Evolutionary conservation across 169 alveolate species (phyloP), one percentile per base, ranked within the genome.

Genomic region (Plasmodium yoelii): DNA sequence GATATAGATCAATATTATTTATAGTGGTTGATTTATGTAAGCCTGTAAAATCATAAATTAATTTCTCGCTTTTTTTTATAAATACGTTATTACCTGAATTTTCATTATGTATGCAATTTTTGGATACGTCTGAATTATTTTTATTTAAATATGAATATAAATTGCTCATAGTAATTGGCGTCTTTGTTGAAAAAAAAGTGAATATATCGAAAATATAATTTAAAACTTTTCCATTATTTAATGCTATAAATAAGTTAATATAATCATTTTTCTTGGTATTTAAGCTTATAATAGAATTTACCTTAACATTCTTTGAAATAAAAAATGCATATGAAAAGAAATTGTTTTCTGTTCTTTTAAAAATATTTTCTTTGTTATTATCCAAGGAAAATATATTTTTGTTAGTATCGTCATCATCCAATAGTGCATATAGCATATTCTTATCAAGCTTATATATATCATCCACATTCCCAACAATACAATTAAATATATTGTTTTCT

Each of bases 241-340:
- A 53, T 13, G 57, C 88, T 77, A 77, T 57, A 26, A 77, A 13
- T 22, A 77, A 28, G 44, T 77, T 56, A 49, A 77, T 77, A 55
- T 63, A 13, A 9, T 77, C 59, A 49, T 77, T 77, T 63, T 65
- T 77, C 22, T 77, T 55, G 26, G 88, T 64, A 18, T 51, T 77
- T 51, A 77, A 22, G 56, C 88, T 77, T 24, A 64, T 64, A 26
- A 77, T 63, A 39, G 88, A 77, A 18, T 63, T 77, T 19, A 77
- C 42, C 53, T 63, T 77, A n/a, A 65, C 88, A 49, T 77, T 77
- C 46, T 77, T 77, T 22, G 88, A 51, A 28, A 77, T 77, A 44
- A 18, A 77, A 2, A 63, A 77, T 64, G 88, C 88, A 68, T 77
- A 77, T 3, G 88, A 77, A 77, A 77, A 77, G 47, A 69, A 77